Evolutionary conservation across 441 rosid species (phyloP).

Genomic region (Cnidoscolus chayamansa): DNA sequence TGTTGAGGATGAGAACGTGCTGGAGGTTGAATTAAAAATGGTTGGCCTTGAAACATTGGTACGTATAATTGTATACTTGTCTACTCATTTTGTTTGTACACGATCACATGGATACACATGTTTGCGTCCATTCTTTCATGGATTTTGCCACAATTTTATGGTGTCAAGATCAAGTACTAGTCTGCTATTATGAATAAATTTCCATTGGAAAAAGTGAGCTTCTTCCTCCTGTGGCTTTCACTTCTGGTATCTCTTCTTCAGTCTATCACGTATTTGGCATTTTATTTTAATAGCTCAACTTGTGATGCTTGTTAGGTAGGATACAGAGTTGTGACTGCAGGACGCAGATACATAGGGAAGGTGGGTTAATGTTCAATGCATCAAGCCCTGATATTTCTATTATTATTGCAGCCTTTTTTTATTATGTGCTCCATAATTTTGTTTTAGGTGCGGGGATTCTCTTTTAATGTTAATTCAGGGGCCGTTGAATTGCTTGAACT

Average conservation of each 20-base stretch:
- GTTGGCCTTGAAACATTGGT: constrained; percentile 82
- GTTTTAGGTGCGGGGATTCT: constrained; percentile 74
- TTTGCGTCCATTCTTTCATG: background rate
- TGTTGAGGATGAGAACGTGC: constrained; percentile 57
- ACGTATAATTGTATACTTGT: constrained; percentile 22
- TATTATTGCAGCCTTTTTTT: constrained; percentile 5
- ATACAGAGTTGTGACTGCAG: constrained; percentile 65
- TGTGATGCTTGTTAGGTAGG: constrained; percentile 65
- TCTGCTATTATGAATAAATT: background rate
- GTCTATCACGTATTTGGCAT: background rate
- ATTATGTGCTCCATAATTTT: background rate
- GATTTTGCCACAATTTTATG: background rate
- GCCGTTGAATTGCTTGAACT: constrained; percentile 74
- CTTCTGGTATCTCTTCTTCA: background rate
- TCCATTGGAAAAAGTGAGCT: background rate
- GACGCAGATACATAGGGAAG: constrained; percentile 69
- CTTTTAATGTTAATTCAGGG: constrained; percentile 78
- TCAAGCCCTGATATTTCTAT: constrained; percentile 6
- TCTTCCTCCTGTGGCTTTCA: background rate
- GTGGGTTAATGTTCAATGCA: constrained; percentile 30
- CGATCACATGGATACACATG: background rate
- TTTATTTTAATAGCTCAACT: constrained; percentile 20
- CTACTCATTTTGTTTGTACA: background rate
- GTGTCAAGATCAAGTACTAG: background rate
- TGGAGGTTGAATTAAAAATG: constrained; percentile 60